Conservation (phyloP, 2,329 filamentous ascomycete genomes). For the Cladophialophora psammophila region DNA sequence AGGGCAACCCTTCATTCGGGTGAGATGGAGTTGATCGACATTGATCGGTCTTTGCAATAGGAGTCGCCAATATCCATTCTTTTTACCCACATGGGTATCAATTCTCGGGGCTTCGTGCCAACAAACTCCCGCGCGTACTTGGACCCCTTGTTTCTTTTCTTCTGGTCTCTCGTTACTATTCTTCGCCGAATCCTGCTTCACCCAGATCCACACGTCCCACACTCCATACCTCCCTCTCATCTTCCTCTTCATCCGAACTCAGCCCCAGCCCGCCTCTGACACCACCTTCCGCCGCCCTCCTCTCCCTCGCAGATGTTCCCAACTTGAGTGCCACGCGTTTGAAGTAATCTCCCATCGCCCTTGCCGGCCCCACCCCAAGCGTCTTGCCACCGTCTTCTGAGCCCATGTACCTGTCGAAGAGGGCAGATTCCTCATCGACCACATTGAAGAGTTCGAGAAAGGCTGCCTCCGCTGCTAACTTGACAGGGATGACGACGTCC, state of each 20-base stretch:
- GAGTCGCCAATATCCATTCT: no score
- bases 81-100: no score
- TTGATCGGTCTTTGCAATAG: no score
- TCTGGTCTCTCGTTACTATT: neutral
- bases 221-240: conserved; percentile 95
- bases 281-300: conserved; percentile 89
- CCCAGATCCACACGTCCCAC: conserved; percentile 87
- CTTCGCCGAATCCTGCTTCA: conserved; percentile 24
- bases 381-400: conserved; percentile 64
- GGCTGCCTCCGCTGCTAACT: conserved; percentile 91
- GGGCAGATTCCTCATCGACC: conserved; percentile 80
- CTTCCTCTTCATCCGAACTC: conserved; percentile 89
- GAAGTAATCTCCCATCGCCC: conserved; percentile 96
- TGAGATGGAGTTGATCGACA: no score
- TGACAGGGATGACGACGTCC: conserved; percentile 91
- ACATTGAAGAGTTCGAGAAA: conserved; percentile 92
- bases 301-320: conserved; percentile 85
- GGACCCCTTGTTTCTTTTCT: neutral
- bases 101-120: no score
- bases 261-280: conserved; percentile 78
- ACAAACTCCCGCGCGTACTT: no score
- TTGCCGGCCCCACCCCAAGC: conserved; percentile 61
- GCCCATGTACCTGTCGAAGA: conserved; percentile 88
- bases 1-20: no score
- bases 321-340: conserved; percentile 87